phyloP scores from a whole-genome alignment of 164 flowering plant genomes.

The Kingdonia uniflora region DNA sequence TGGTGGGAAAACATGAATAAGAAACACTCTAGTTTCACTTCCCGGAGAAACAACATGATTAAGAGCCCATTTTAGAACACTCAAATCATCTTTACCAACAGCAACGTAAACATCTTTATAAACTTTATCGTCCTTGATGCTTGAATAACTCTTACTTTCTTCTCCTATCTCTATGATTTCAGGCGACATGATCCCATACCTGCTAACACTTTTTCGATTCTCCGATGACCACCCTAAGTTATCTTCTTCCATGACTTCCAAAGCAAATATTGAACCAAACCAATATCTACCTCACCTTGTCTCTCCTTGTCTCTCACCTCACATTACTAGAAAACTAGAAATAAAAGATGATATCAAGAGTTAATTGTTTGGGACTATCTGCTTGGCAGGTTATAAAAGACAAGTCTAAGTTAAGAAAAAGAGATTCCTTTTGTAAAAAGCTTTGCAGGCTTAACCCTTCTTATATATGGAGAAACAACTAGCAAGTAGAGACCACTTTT shows the following conservation, averaged over 20 bases:
- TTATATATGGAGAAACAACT: too few relatives aligned
- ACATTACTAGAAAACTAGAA: background rate
- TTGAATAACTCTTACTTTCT: slow-evolving; percentile 24
- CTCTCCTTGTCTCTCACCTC: background rate
- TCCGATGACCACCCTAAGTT: slow-evolving; percentile 5
- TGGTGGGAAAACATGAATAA: slow-evolving; percentile 71
- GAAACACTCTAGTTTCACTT: slow-evolving; percentile 29
- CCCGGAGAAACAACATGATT: slow-evolving; percentile 40
- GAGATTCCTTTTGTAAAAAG: slow-evolving; percentile 30
- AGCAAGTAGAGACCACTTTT: background rate
- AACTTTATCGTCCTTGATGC: slow-evolving; percentile 13
- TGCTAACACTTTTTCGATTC: slow-evolving; percentile 5
- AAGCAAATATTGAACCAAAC: background rate
- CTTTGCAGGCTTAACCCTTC: slow-evolving; percentile 9
- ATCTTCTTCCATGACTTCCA: slow-evolving; percentile 16
- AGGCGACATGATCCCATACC: slow-evolving; percentile 18
- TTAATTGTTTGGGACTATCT: slow-evolving; percentile 12
- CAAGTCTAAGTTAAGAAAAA: background rate
- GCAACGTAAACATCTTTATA: slow-evolving; percentile 56
- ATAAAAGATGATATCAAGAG: slow-evolving; percentile 11
- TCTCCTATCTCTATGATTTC: slow-evolving; percentile 63
- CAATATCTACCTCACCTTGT: background rate
- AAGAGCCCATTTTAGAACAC: slow-evolving; percentile 65
- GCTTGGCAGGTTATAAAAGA: slow-evolving; percentile 13
- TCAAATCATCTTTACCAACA: slow-evolving; percentile 63